Evolutionary conservation across 176 grass and related monocot species (phyloP), one percentile per base, ranked within the genome.

Genomic region (Rhynchospora pubera): DNA sequence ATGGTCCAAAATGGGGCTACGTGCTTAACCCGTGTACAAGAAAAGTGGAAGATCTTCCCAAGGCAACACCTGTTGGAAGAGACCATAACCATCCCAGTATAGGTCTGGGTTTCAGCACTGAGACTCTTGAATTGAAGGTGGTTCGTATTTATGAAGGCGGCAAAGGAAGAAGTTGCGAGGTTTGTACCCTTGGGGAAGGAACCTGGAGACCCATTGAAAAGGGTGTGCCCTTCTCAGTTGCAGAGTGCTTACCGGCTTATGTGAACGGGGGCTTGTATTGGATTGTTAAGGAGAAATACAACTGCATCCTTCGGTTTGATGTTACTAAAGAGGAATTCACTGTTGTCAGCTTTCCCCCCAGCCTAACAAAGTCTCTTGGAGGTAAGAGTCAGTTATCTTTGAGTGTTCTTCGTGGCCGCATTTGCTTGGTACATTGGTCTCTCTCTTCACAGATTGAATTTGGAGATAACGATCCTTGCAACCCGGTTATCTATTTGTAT

Each of bases 51-150:
- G 47, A 75, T 53, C 71, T 75, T 75, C 47, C 71, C 22, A 75
- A 75, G 47, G 71, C 71, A 75, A 75, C 71, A 30, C 71, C 71
- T 75, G 71, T 75, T 47, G 71, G 71, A 75, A 75, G 71, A 75
- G 47, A 75, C 13, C 52, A 75, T 30, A 51, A 53, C 71, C 71
- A 75, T 75, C 71, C 71, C 21, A 75, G 13, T 53, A 13, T 75
- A 28, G 71, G 71, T 52, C 48, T 75, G 22, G 71, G 71, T 75
- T 75, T 75, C 45, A 53, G 71, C 53, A 19, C 71, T 75, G 9
- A 75, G 22, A 75, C 71, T 24, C 47, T 75, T 53, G 47, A 75
- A 53, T 75, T 75, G 46, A 75, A 75, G 13, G 71, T 22, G 2
- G 71, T 75, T 75, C 71, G 71, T 53, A 51, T 75, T 26, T 75